phyloP scores from a whole-genome alignment of 441 rosid species.

The Populus hybrid region DNA sequence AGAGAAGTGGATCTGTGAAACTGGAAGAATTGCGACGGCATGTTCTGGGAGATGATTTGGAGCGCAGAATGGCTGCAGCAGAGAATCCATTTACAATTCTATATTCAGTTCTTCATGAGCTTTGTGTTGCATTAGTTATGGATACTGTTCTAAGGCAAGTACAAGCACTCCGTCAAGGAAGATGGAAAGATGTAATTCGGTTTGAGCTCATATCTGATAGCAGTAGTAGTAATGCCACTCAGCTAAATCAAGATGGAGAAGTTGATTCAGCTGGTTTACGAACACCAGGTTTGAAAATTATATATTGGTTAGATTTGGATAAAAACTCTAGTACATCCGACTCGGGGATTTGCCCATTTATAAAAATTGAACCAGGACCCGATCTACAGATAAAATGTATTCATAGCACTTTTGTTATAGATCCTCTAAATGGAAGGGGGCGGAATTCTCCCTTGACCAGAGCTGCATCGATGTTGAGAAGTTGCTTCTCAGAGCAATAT shows the following conservation, averaged over 20 bases:
- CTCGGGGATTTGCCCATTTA: constrained; percentile 54
- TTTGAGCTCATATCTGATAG: constrained; percentile 82
- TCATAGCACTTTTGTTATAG: constrained; percentile 82
- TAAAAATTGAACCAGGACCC: constrained; percentile 88
- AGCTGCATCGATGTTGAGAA: constrained; percentile 92
- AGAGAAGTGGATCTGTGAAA: constrained; percentile 71
- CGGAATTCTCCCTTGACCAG: constrained; percentile 71
- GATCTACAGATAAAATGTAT: constrained; percentile 78
- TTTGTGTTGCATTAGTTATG: constrained; percentile 85
- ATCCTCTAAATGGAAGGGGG: constrained; percentile 76
- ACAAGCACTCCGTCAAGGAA: constrained; percentile 77
- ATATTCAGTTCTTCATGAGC: constrained; percentile 84
- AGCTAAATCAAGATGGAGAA: constrained; percentile 76
- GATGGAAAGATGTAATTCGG: constrained; percentile 97
- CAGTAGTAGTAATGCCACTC: constrained; percentile 40
- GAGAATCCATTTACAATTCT: constrained; percentile 80
- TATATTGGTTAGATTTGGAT: constrained; percentile 82
- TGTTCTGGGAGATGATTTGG: constrained; percentile 92
- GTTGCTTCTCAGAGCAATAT: constrained; percentile 81
- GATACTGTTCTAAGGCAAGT: constrained; percentile 97
- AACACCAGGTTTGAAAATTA: constrained; percentile 82
- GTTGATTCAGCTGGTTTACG: constrained; percentile 70
- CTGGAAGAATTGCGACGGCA: constrained; percentile 76
- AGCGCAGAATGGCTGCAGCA: constrained; percentile 91
- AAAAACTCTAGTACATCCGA: constrained; percentile 52